These are phyloP conservation scores for Tuber brumale DNA, from an alignment of 495 filamentous ascomycete species.

Conservation along the genomic window DNA sequence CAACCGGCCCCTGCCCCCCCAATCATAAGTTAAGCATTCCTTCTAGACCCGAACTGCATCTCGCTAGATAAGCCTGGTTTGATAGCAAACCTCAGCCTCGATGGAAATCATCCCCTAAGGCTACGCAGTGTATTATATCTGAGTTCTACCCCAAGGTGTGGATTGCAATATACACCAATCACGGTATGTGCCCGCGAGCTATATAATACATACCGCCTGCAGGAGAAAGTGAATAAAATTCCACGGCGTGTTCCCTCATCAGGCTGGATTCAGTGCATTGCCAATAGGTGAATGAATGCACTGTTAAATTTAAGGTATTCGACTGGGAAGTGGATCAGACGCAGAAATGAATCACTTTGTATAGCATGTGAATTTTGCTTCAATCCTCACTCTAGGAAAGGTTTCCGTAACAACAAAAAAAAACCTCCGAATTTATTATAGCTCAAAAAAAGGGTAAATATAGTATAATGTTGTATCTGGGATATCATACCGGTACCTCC, in stretches of 20 bases:
- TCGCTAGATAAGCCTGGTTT: not conserved
- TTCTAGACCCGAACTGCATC: not conserved
- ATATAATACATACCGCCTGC: not conserved
- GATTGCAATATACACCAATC: not conserved
- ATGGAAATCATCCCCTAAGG: not conserved
- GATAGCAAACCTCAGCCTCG: not conserved
- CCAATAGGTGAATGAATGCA: not conserved
- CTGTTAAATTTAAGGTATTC: not conserved
- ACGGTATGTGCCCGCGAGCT: not conserved
- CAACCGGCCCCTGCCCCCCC: not conserved
- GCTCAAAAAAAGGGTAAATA: no score
- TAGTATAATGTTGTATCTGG: no score
- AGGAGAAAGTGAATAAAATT: not conserved
- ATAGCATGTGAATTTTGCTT: no score
- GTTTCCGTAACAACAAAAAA: no score
- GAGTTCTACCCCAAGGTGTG: no score
- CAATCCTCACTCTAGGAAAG: no score
- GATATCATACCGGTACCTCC: no score
- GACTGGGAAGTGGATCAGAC: no score
- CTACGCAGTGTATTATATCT: not conserved
- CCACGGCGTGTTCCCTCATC: not conserved
- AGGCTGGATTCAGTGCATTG: not conserved
- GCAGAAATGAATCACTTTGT: no score
- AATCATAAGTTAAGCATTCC: not conserved
- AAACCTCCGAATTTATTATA: no score